Conservation (phyloP, 2,329 filamentous ascomycete species). For the Beauveria sp. region DNA sequence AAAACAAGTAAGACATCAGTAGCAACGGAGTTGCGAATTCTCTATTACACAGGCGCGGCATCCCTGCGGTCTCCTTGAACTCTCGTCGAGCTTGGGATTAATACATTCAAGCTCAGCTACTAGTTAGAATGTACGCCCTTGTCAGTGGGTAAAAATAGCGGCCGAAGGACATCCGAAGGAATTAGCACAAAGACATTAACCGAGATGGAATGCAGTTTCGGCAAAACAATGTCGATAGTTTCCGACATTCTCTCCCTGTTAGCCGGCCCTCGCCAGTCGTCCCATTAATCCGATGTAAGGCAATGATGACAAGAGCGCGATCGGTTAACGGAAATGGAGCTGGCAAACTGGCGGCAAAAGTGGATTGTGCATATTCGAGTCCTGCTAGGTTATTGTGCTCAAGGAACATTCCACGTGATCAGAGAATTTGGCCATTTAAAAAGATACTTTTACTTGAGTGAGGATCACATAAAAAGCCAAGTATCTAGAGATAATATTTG, state of each 20-base stretch:
- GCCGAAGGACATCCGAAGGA: too few relatives aligned
- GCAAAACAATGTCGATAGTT: neutral
- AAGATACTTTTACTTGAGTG: too few relatives aligned
- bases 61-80: too few relatives aligned
- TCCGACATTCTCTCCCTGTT: neutral
- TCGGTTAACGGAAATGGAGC: conserved; percentile 7
- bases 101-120: neutral
- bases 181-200: neutral
- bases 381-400: too few relatives aligned
- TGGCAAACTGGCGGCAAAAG: neutral
- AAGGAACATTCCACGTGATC: too few relatives aligned
- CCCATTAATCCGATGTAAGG: neutral
- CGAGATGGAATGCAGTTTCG: neutral
- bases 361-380: neutral
- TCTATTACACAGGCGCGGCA: too few relatives aligned
- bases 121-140: neutral
- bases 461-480: too few relatives aligned
- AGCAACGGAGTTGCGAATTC: too few relatives aligned
- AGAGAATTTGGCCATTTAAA: accelerated
- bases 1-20: too few relatives aligned
- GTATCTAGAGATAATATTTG: too few relatives aligned
- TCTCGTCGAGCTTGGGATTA: too few relatives aligned
- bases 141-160: too few relatives aligned
- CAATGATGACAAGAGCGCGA: neutral
- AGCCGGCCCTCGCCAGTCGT: neutral